phyloP scores from a whole-genome alignment of 2,329 filamentous ascomycete species.

The Cercospora sp. region DNA sequence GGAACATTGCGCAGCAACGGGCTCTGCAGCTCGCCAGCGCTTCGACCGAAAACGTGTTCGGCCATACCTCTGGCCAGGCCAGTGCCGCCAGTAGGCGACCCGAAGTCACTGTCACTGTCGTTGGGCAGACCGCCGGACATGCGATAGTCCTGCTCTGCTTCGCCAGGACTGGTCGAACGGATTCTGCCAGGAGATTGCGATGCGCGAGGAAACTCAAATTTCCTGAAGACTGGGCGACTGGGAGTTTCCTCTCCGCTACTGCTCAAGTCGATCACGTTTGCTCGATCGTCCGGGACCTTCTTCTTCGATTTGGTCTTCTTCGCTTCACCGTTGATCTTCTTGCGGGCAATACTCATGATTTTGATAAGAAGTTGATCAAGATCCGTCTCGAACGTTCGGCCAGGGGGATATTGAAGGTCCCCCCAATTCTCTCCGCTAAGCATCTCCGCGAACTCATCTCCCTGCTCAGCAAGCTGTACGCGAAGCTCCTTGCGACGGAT shows the following conservation, averaged over 20 bases:
- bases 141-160: not conserved
- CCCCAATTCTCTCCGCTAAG: not conserved
- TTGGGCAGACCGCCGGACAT: not conserved
- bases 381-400: conserved; percentile 1
- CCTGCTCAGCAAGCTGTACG: not conserved
- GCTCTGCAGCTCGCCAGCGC: not conserved
- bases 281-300: not conserved
- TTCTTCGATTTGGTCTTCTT: not conserved
- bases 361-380: conserved; percentile 3
- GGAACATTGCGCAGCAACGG: not conserved
- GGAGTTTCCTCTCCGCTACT: not conserved
- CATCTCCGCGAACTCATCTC: not conserved
- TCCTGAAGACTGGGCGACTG: not conserved
- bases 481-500: not conserved
- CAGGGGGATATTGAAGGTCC: not conserved
- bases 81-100: not conserved
- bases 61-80: not conserved
- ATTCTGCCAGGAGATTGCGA: not conserved
- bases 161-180: not conserved
- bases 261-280: not conserved
- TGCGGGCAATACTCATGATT: conserved; percentile 3
- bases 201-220: not conserved
- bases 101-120: not conserved
- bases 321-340: not conserved
- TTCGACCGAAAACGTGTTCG: not conserved